Conservation (phyloP, 164 flowering plant species). For the Chimonanthus praecox region DNA sequence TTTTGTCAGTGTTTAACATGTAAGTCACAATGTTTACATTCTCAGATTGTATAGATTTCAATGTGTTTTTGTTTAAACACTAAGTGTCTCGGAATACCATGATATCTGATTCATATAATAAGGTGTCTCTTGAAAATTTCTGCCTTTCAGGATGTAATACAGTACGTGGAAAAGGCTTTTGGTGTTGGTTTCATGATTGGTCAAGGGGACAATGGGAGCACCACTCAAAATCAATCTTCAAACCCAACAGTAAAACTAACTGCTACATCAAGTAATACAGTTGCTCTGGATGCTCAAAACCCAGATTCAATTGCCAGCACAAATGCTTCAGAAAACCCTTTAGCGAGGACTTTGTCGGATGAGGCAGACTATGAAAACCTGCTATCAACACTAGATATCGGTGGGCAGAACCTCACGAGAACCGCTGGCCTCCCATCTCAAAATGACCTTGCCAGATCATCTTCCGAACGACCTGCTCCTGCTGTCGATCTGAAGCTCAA, state of each 20-base stretch:
- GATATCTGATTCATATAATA: not conserved
- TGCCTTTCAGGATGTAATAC: conserved; percentile 64
- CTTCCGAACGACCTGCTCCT: conserved; percentile 44
- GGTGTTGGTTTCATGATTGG: conserved; percentile 35
- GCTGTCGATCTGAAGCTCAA: conserved; percentile 68
- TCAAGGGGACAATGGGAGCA: conserved; percentile 62
- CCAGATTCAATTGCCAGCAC: conserved; percentile 34
- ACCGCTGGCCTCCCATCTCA: conserved; percentile 35
- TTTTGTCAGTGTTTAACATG: too few species aligned
- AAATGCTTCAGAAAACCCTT: conserved; percentile 46
- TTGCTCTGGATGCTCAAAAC: conserved; percentile 35
- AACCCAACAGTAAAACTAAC: conserved; percentile 40
- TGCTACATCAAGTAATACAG: conserved; percentile 39
- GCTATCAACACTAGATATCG: conserved; percentile 36
- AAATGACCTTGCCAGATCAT: conserved; percentile 43
- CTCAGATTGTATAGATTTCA: not conserved
- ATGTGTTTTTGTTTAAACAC: too few species aligned
- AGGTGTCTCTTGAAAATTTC: conserved; percentile 9
- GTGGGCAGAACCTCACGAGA: conserved; percentile 48
- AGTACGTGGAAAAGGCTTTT: conserved; percentile 70
- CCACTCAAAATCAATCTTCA: conserved; percentile 38
- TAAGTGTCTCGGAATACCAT: not conserved
- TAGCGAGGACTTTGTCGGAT: conserved; percentile 77
- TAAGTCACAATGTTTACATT: too few species aligned
- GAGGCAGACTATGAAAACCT: conserved; percentile 74